phyloP scores from a whole-genome alignment of 352 stramenopile genomes.

The Phytophthora uliginosa region DNA sequence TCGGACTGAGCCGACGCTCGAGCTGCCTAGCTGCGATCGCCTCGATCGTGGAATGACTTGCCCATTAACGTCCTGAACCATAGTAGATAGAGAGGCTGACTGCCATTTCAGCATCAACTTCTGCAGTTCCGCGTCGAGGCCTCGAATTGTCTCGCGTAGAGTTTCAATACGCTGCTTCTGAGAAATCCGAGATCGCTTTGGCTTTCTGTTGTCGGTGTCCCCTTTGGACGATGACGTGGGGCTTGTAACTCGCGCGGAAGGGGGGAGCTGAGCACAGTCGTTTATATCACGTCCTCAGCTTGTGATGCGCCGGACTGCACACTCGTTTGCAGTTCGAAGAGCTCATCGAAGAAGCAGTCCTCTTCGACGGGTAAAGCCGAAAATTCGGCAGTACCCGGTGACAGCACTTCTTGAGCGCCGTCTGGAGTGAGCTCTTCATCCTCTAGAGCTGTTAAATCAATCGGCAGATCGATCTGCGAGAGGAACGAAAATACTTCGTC shows the following conservation, averaged over 20 bases:
- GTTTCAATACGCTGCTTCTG: slow-evolving; percentile 28
- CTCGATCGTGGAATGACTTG: slow-evolving; percentile 16
- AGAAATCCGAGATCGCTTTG: slow-evolving; percentile 17
- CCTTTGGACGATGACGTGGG: slow-evolving; percentile 8
- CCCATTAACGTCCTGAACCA: not conserved
- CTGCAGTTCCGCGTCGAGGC: slow-evolving; percentile 22
- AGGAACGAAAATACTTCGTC: slow-evolving; percentile 28
- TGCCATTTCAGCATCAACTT: slow-evolving; percentile 1
- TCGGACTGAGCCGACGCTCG: slow-evolving; percentile 22
- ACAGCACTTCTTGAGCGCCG: not conserved
- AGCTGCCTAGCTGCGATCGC: slow-evolving; percentile 36
- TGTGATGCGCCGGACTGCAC: not conserved
- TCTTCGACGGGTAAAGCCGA: not conserved
- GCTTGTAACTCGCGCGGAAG: not conserved
- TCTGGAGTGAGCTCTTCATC: not conserved
- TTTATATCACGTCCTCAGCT: not conserved
- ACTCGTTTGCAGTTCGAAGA: not conserved
- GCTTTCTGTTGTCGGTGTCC: not conserved
- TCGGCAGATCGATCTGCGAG: slow-evolving; percentile 27
- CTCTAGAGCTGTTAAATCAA: slow-evolving; percentile 3
- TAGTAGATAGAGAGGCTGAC: not conserved
- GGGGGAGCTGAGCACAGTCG: not conserved
- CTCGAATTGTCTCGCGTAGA: slow-evolving; percentile 10
- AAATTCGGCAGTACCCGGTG: not conserved
- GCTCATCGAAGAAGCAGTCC: not conserved